Evolutionary conservation across 306 rosid genomes (phyloP).

Genomic region (Senna tora): DNA sequence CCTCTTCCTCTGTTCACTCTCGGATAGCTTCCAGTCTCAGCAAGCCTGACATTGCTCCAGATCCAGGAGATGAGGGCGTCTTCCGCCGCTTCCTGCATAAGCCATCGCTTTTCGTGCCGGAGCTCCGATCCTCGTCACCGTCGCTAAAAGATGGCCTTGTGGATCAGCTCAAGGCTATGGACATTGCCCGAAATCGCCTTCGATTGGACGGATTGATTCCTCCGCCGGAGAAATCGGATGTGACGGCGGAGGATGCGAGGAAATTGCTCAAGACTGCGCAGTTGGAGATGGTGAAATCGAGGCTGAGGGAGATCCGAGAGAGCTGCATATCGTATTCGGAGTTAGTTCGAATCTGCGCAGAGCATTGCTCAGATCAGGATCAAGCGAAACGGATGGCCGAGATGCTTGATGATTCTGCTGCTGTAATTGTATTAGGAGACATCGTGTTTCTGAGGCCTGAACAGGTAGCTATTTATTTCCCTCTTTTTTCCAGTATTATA

Average conservation of each 20-base stretch:
- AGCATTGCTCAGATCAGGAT: slow-evolving; percentile 53
- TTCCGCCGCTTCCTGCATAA: slow-evolving; percentile 66
- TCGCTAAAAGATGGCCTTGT: slow-evolving; percentile 45
- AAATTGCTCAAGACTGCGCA: slow-evolving; percentile 66
- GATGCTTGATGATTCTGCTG: slow-evolving; percentile 69
- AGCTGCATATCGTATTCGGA: slow-evolving; percentile 58
- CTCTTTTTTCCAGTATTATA: neutral
- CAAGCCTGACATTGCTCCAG: slow-evolving; percentile 55
- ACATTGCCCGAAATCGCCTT: slow-evolving; percentile 58
- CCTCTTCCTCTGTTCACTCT: slow-evolving; percentile 52
- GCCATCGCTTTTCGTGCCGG: slow-evolving; percentile 36
- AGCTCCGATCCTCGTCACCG: slow-evolving; percentile 34
- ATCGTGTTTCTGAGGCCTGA: slow-evolving; percentile 71
- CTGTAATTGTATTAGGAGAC: slow-evolving; percentile 72
- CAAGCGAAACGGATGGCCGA: slow-evolving; percentile 55
- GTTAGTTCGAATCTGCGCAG: slow-evolving; percentile 61
- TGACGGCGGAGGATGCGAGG: slow-evolving; percentile 48
- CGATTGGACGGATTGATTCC: slow-evolving; percentile 69
- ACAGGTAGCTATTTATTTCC: slow-evolving; percentile 54
- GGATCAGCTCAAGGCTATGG: slow-evolving; percentile 57
- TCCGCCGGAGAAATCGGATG: slow-evolving; percentile 21
- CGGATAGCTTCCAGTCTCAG: slow-evolving; percentile 38
- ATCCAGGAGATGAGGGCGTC: slow-evolving; percentile 69
- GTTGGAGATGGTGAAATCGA: slow-evolving; percentile 65
- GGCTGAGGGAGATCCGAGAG: slow-evolving; percentile 46